Percentiles rank a stretch among this genome's conserved stretches.
Evolutionary conservation across 192 early-diverging fungal species (phyloP).

Genomic region (Coemansia sp.): DNA sequence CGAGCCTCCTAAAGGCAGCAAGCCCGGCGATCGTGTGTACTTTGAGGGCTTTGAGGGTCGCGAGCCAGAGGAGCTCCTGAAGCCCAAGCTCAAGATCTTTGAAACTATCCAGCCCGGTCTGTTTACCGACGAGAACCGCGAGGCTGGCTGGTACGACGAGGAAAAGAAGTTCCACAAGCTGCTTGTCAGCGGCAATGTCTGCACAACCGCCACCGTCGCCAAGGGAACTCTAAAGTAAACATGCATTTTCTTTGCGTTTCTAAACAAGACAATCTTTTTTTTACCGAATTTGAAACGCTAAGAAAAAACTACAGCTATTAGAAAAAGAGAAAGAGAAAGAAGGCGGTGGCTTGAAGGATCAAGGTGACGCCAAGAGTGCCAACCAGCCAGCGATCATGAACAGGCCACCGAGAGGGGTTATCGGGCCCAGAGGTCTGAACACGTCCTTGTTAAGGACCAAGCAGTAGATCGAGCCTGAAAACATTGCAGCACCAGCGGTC

Average conservation of each 20-base stretch:
- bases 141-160: conserved; percentile 65
- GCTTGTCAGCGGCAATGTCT: conserved; percentile 49
- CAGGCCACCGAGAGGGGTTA: conserved; percentile 49
- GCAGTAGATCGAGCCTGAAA: conserved; percentile 58
- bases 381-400: conserved; percentile 50
- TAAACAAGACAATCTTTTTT: neutral
- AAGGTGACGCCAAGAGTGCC: conserved; percentile 32
- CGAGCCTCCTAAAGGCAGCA: conserved; percentile 77
- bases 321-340: neutral
- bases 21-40: conserved; percentile 88
- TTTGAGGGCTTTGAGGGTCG: conserved; percentile 85
- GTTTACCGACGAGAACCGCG: conserved; percentile 66
- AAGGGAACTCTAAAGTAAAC: conserved; percentile 70
- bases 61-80: conserved; percentile 85
- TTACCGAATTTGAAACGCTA: neutral
- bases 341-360: neutral
- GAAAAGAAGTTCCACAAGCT: conserved; percentile 55
- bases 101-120: conserved; percentile 93
- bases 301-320: neutral
- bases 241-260: neutral
- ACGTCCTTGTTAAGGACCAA: conserved; percentile 44
- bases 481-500: conserved; percentile 49
- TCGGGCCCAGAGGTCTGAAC: conserved; percentile 33
- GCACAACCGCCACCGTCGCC: conserved; percentile 63
- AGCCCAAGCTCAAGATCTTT: conserved; percentile 98